Evolutionary conservation across 2,329 filamentous ascomycete genomes (phyloP).

Genomic region (Ustulina deusta): DNA sequence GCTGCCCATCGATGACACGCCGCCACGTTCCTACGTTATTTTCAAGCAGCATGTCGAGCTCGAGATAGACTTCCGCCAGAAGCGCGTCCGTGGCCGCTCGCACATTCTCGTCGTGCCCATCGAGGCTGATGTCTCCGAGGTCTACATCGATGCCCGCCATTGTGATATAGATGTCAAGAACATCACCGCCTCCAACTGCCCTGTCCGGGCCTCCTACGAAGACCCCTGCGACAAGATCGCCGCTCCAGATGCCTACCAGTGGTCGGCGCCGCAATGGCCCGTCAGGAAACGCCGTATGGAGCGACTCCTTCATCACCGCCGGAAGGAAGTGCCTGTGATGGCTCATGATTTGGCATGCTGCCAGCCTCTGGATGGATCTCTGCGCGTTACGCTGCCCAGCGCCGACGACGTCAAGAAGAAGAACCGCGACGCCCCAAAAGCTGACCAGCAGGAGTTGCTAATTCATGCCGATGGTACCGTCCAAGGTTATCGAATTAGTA

Average conservation of each 20-base stretch:
- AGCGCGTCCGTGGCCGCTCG: conserved; percentile 80
- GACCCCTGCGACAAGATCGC: conserved; percentile 77
- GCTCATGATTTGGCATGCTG: conserved; percentile 67
- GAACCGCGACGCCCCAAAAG: conserved; percentile 50
- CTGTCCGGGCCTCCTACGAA: conserved; percentile 60
- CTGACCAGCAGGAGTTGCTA: conserved; percentile 55
- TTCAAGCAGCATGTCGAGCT: conserved; percentile 89
- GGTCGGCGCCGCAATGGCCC: conserved; percentile 80
- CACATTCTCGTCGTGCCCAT: conserved; percentile 80
- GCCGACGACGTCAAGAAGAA: conserved; percentile 51
- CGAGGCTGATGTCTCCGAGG: conserved; percentile 65
- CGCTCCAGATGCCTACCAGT: conserved; percentile 70
- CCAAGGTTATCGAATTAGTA: conserved; percentile 64
- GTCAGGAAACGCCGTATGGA: conserved; percentile 76
- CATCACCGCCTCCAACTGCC: conserved; percentile 64
- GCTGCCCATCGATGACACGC: conserved; percentile 50
- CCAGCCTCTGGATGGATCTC: conserved; percentile 66
- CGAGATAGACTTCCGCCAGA: conserved; percentile 85
- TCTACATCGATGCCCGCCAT: conserved; percentile 72
- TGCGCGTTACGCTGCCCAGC: conserved; percentile 57
- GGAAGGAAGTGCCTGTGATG: conserved; percentile 66
- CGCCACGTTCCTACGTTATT: conserved; percentile 62
- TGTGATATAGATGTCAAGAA: conserved; percentile 67
- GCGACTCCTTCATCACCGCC: conserved; percentile 64
- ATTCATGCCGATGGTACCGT: conserved; percentile 50